Evolutionary conservation across 495 filamentous ascomycete species (phyloP), one percentile per base, ranked within the genome.

Genomic region (Penicillium alfredii): DNA sequence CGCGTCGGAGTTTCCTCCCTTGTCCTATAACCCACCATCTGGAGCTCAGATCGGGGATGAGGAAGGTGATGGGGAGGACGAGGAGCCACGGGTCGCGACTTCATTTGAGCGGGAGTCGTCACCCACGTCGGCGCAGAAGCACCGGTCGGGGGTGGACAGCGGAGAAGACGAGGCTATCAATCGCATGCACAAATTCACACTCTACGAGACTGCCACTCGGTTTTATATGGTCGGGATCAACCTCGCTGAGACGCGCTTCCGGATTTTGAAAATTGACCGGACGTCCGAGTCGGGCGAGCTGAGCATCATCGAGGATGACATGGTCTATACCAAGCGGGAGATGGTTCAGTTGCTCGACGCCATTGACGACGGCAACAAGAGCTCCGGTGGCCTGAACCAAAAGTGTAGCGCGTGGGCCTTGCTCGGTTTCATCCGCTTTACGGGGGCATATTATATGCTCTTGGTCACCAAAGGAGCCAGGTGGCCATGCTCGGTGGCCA

Each of bases 361-460:
- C 28, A 93, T 98, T 35, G 93, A 98, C 48, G 86, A 98, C 56
- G 93, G 90, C 1, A 97, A 97, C 55, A 92, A 84, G 53, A 80
- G 74, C 17, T 84, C 84, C 1, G 92, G 92, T n/a, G 92, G 92
- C 3, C 68, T 98, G 61, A 90, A 83, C 58, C 73, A 94, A 38
- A 86, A 82, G 44, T 92, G 86, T 60, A 93, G 80, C 34, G 87
- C 84, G 14, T 98, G 88, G 90, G 92, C 92, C 15, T 66, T 98
- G 17, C 68, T 98, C 15, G 92, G 92, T 2, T 97, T 98, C 53
- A 88, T 98, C 49, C 75, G 85, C 35, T 96, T 98, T 54, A 98
- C 92, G 5, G 89, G 87, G 5, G 79, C 85, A n/a, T 95, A 88
- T 56, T 98, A 98, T 47, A 97, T 98, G 89, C 72, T 97, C 6